These are phyloP conservation scores for Spongiforma sp. DNA, from an alignment of 1,284 basidiomycete species.

Conservation along the genomic window DNA sequence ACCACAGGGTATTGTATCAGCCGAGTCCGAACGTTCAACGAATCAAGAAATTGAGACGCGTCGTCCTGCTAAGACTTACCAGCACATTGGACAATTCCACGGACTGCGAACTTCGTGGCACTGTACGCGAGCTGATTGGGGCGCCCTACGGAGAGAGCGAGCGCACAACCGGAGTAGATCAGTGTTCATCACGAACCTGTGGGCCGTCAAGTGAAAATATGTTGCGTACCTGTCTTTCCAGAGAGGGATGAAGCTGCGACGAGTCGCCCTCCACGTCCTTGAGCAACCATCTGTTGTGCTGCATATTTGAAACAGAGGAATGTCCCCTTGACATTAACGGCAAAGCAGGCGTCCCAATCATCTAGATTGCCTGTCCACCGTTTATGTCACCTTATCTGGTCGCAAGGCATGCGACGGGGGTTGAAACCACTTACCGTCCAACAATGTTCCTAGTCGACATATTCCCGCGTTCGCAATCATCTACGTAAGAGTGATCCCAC, in stretches of 20 bases:
- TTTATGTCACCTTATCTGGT: neutral
- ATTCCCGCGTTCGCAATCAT: conserved; percentile 34
- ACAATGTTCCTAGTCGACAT: conserved; percentile 5
- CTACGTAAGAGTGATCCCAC: too few relatives aligned
- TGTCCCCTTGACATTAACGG: conserved; percentile 23
- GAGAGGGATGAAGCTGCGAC: conserved; percentile 41
- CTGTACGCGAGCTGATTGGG: conserved; percentile 32
- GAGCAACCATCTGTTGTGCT: conserved; percentile 49
- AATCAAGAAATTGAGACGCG: neutral
- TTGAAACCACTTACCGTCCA: conserved; percentile 14
- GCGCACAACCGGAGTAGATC: too few relatives aligned
- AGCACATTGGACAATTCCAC: conserved; percentile 46
- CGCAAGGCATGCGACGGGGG: too few relatives aligned
- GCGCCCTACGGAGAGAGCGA: conserved; percentile 6
- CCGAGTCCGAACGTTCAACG: conserved; percentile 8
- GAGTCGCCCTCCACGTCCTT: conserved; percentile 47
- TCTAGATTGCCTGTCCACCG: neutral
- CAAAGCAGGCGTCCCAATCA: neutral
- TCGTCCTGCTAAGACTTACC: conserved; percentile 16
- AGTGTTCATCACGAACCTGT: too few relatives aligned
- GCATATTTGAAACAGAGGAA: conserved; percentile 39
- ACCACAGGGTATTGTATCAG: conserved; percentile 1
- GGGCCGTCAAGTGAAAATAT: too few relatives aligned
- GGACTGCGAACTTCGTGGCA: conserved; percentile 49
- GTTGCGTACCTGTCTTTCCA: conserved; percentile 13